phyloP scores from a whole-genome alignment of 2,329 filamentous ascomycete genomes.

The Cladosporium sp. region DNA sequence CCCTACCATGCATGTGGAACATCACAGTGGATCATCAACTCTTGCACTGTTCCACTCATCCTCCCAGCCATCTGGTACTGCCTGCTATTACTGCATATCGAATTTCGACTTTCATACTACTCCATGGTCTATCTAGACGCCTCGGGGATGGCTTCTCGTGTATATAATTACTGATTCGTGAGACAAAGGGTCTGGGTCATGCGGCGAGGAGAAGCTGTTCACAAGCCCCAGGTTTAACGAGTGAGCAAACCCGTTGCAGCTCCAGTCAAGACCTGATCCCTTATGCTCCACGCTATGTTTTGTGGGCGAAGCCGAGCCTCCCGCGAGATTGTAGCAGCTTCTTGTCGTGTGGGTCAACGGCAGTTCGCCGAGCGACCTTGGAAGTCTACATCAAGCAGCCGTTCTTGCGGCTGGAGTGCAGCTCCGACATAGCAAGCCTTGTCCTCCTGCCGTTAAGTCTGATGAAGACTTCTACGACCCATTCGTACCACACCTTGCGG shows the following conservation, averaged over 20 bases:
- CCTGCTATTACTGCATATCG: not conserved
- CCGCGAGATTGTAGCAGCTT: not conserved
- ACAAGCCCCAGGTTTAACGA: not conserved
- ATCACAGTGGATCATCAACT: not conserved
- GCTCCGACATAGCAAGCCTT: conserved; percentile 64
- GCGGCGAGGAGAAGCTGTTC: not conserved
- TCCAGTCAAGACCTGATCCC: not conserved
- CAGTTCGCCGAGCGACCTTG: not conserved
- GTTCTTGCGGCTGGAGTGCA: conserved; percentile 68
- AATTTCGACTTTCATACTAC: too few relatives aligned
- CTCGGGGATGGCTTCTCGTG: not conserved
- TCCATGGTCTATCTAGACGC: not conserved
- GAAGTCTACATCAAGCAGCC: conserved; percentile 65
- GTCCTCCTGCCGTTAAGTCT: conserved; percentile 45
- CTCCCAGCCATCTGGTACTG: not conserved
- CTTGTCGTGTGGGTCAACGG: not conserved
- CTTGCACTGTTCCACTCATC: not conserved
- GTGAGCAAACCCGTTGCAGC: not conserved
- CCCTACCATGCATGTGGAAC: conserved; percentile 2
- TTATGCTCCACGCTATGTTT: not conserved
- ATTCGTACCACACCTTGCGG: conserved; percentile 97
- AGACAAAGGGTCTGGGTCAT: not conserved
- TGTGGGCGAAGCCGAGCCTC: not conserved
- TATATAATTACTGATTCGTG: not conserved
- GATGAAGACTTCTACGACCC: conserved; percentile 81